Percentiles rank a stretch among this genome's conserved stretches.
These are phyloP conservation scores for Trichoderma gracile DNA, from an alignment of 2,329 filamentous ascomycete species.

Conservation along the genomic window DNA sequence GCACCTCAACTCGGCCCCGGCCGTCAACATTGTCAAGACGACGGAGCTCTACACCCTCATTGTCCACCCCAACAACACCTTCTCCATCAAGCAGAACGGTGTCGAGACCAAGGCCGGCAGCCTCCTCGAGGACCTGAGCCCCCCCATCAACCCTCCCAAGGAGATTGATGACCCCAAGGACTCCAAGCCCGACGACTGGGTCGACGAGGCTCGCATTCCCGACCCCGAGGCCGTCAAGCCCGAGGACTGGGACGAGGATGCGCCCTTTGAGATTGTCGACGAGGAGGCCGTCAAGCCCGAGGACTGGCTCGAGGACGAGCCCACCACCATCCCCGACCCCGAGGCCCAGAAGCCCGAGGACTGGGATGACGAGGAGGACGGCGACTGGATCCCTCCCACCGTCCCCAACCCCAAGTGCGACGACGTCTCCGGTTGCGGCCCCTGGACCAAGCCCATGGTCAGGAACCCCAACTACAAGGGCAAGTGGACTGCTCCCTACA, in stretches of 20 bases:
- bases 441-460: conserved; percentile 88
- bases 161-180: conserved; percentile 96
- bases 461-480: conserved; percentile 98
- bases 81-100: conserved; percentile 87
- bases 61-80: conserved; percentile 95
- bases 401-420: conserved; percentile 95
- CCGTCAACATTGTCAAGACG: conserved; percentile 86
- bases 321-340: conserved; percentile 80
- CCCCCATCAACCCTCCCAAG: conserved; percentile 87
- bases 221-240: conserved; percentile 96
- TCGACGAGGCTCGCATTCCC: conserved; percentile 86
- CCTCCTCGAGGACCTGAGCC: conserved; percentile 90
- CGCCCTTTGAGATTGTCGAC: conserved; percentile 93
- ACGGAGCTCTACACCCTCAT: conserved; percentile 95
- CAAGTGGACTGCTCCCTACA: conserved; percentile 90
- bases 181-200: conserved; percentile 92
- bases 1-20: conserved; percentile 82
- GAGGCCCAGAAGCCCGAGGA: conserved; percentile 97
- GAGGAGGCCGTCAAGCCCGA: conserved; percentile 88
- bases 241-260: conserved; percentile 98
- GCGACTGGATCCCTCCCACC: conserved; percentile 90
- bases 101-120: conserved; percentile 84
- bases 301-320: conserved; percentile 94
- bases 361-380: conserved; percentile 99
- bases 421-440: conserved; percentile 89